Base-by-base conservation (phyloP, 495 filamentous ascomycete species). In the Saxispiralis lemnorum region DNA sequence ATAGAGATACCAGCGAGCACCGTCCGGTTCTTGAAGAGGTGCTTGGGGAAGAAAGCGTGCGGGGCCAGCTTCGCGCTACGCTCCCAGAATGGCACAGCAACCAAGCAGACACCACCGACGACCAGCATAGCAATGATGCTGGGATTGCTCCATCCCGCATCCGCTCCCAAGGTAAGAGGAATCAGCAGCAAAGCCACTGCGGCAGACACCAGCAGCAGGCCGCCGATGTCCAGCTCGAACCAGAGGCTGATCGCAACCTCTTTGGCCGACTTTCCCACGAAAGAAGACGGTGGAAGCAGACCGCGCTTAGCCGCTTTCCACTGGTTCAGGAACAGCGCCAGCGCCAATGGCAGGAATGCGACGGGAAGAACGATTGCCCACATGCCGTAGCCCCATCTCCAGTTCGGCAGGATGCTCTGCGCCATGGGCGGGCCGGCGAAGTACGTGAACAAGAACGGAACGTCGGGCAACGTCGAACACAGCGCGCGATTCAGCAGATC, bases 401-500 rank as follows among this genome's bases (percentile, higher is more conserved):
- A 75, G 31, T 63, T 53, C 7, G 55, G 46, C n/a, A 73, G 60
- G 3, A 74, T 55, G 0, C 54, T 58, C 20, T 64, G 56, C 5
- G 69, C 75, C 49, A 78, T 70, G 5, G 64, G 64, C 9, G 74
- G 67, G 0, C 76, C 76, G 33, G 72, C 66, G 75, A 74, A 81
- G 19, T 76, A 70, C 2, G 72, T 81, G 31, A 71, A 58, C 33
- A 81, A 48, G 51, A 75, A 79, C 0, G 77, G 77, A 15, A 71
- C 60, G 54, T 75, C 70, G 4, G 76, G 72, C 16, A 81, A 46
- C 11, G 70, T 63, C 1, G 70, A 67, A 30, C 74, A 62, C 13
- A 84, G 57, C 12, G 72, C 75, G 49, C 79, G 71, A 45, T 81
- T 81, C 34, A 77, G 58, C 14, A 84, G 55, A 39, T 74, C 66